These are phyloP conservation scores for Ramalina intermedia DNA, from an alignment of 495 filamentous ascomycete genomes.

Conservation along the genomic window DNA sequence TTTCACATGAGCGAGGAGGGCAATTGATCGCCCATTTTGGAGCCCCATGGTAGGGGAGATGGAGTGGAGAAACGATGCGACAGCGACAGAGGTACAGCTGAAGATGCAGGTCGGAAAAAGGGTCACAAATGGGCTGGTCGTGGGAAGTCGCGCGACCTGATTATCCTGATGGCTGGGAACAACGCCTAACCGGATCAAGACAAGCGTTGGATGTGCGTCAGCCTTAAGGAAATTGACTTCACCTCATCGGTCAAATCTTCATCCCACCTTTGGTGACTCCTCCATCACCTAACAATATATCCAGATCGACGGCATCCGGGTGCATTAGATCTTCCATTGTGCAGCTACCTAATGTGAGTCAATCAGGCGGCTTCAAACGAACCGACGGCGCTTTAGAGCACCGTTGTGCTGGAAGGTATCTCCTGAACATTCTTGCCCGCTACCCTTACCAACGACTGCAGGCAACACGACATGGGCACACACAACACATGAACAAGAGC, in stretches of 20 bases:
- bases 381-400: too few relatives aligned
- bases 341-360: too few relatives aligned
- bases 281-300: too few relatives aligned
- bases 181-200: neutral
- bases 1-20: constrained; percentile 4
- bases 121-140: neutral
- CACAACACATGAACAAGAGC: neutral
- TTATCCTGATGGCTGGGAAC: constrained; percentile 1
- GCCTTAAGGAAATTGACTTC: too few relatives aligned
- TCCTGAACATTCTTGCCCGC: neutral
- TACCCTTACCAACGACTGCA: constrained; percentile 2
- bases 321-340: too few relatives aligned
- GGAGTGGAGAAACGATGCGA: neutral
- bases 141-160: constrained; percentile 1
- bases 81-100: neutral
- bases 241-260: too few relatives aligned
- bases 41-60: constrained; percentile 3
- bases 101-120: neutral
- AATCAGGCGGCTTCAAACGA: too few relatives aligned
- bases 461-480: neutral
- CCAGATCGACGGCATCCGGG: too few relatives aligned
- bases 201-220: too few relatives aligned
- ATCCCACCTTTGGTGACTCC: too few relatives aligned
- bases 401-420: neutral
- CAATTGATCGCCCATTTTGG: constrained; percentile 3